Evolutionary conservation across 2,329 filamentous ascomycete species (phyloP).

Genomic region (Cercospora berteroae): DNA sequence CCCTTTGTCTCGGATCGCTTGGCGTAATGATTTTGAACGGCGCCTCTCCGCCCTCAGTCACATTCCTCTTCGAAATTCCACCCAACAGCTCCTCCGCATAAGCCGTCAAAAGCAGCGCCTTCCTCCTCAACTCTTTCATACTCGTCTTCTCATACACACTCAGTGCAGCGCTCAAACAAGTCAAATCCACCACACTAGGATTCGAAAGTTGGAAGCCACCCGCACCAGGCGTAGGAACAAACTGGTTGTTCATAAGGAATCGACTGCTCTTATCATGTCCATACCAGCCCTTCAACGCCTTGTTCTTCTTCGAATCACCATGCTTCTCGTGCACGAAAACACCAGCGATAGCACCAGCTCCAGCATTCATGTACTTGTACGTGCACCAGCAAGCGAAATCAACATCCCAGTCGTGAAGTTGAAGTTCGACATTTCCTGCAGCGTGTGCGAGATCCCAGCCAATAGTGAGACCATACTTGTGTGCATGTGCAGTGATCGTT

Average conservation of each 20-base stretch:
- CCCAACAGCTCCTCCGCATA: slow-evolving; percentile 70
- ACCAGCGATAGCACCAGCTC: slow-evolving; percentile 76
- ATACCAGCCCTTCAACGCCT: slow-evolving; percentile 74
- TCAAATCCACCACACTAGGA: slow-evolving; percentile 73
- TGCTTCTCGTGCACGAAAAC: slow-evolving; percentile 77
- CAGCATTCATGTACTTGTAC: slow-evolving; percentile 93
- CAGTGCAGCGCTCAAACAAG: slow-evolving; percentile 67
- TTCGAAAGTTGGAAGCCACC: slow-evolving; percentile 83
- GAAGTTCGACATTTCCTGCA: slow-evolving; percentile 75
- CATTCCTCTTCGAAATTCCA: slow-evolving; percentile 21
- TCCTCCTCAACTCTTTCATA: slow-evolving; percentile 67
- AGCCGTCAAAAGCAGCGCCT: slow-evolving; percentile 69
- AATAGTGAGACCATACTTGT: slow-evolving; percentile 65
- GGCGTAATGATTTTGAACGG: slow-evolving; percentile 64
- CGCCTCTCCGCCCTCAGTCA: slow-evolving; percentile 14
- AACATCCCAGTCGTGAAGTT: slow-evolving; percentile 82
- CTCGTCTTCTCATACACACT: slow-evolving; percentile 69
- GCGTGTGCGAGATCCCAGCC: slow-evolving; percentile 90
- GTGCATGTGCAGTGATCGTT: slow-evolving; percentile 74
- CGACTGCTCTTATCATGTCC: slow-evolving; percentile 72
- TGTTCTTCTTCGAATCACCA: slow-evolving; percentile 47
- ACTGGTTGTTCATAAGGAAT: slow-evolving; percentile 80
- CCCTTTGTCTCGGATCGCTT: slow-evolving; percentile 62
- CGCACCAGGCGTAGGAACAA: slow-evolving; percentile 73
- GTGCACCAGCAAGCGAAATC: slow-evolving; percentile 93